phyloP scores from a whole-genome alignment of 345 rosid species.

The Eucalyptus sp. region DNA sequence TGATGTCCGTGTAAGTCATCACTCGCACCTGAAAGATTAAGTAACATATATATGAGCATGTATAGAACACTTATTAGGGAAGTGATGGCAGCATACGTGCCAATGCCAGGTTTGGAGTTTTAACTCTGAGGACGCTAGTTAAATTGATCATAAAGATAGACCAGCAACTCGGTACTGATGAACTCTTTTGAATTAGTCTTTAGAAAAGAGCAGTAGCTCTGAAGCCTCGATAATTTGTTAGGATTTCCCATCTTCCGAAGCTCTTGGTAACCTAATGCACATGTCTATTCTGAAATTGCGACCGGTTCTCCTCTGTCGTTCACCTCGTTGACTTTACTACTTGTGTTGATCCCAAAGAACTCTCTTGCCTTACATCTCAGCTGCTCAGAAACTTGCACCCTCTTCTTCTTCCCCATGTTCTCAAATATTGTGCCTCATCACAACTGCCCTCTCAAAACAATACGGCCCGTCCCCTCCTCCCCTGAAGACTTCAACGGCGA shows the following conservation, averaged over 20 bases:
- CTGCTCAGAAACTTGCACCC: constrained; percentile 10
- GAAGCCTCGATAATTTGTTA: not conserved
- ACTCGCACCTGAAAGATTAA: constrained; percentile 16
- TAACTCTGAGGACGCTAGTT: not conserved
- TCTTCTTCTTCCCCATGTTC: constrained; percentile 22
- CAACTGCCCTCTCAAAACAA: constrained; percentile 25
- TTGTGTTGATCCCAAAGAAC: constrained; percentile 3
- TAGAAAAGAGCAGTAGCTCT: not conserved
- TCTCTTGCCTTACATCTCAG: constrained; percentile 24
- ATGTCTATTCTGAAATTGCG: not conserved
- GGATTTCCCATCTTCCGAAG: not conserved
- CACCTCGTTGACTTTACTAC: not conserved
- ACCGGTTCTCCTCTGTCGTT: constrained; percentile 7
- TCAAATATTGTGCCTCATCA: constrained; percentile 27
- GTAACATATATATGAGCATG: not conserved
- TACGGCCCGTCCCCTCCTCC: constrained; percentile 3
- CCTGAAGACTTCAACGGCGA: constrained; percentile 6
- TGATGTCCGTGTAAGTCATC: constrained; percentile 18
- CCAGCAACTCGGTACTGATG: not conserved
- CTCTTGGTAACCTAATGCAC: not conserved
- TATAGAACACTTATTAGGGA: not conserved
- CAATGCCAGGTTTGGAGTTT: not conserved
- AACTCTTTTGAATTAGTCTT: not conserved
- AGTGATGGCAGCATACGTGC: not conserved
- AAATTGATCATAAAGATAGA: not conserved